Base-by-base conservation (phyloP, 805 yeast genomes). In the Candida peoriensis region DNA sequence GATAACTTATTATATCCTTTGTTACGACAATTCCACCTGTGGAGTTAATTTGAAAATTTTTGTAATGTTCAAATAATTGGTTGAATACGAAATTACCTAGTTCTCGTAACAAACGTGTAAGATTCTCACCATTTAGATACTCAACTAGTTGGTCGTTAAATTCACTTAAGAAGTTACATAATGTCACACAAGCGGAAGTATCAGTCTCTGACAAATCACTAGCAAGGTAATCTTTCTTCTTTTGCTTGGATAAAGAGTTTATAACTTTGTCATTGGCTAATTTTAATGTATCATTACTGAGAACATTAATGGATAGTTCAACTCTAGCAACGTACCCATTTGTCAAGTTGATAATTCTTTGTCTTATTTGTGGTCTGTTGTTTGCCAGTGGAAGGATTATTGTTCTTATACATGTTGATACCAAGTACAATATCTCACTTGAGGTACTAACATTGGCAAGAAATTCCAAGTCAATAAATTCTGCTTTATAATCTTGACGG, bases 11-110 rank as follows among this genome's bases (percentile, higher is more conserved):
- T 7, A 84, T 77, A 58, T 89, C 97, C 48, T 81, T 83, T 1
- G 95, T 84, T 11, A 86, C 72, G 11, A 82, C 75, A 41, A 81
- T 68, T 20, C 95, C 96, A 34, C 97, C 97, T 6, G 78, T 74
- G 2, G 87, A 77, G 47, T 76, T 83, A 43, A 89, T 85, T 26
- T 74, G 76, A 54, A 76, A 84, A 49, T 78, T 82, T 41, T 78
- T 78, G 55, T 81, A 80, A 54, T 89, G 96, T 19, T 68, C 73
- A 46, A 86, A 63, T 30, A 90, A 60, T 28, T 74, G 64, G 19
- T 68, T 67, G 46, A 81, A 69, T 25, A 82, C 64, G 17, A 68
- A 68, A 36, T 66, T 55, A 2, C 94, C 93, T 8, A 83, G 61
- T 33, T 71, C 75, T 8, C 60, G 58, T 29, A 83, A 54, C 15